Evolutionary conservation across 495 filamentous ascomycete genomes (phyloP).

Genomic region (Talaromyces ruber): DNA sequence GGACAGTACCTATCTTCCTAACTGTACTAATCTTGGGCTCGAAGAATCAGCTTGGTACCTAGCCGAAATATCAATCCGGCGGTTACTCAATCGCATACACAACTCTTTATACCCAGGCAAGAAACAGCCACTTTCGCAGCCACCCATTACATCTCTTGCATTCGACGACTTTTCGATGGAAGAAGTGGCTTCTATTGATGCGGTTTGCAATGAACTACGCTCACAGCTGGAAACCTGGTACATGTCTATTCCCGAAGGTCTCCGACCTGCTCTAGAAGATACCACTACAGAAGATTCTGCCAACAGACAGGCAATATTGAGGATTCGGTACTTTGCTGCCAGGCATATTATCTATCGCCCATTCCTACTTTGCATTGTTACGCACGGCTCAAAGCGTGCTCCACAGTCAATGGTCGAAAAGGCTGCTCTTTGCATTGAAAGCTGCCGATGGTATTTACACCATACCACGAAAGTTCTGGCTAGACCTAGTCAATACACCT

Average conservation of each 20-base stretch:
- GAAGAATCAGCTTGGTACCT: constrained; percentile 24
- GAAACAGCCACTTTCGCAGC: constrained; percentile 13
- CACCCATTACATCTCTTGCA: constrained; percentile 5
- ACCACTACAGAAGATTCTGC: constrained; percentile 11
- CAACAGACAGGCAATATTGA: constrained; percentile 20
- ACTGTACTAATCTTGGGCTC: constrained; percentile 22
- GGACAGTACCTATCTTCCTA: constrained; percentile 21
- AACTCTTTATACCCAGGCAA: constrained; percentile 24
- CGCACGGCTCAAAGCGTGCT: constrained; percentile 14
- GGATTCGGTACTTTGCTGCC: constrained; percentile 26
- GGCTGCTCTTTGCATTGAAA: constrained; percentile 6
- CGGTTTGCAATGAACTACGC: constrained; percentile 19
- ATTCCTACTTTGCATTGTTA: constrained; percentile 20
- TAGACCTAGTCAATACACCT: constrained; percentile 5
- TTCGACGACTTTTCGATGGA: constrained; percentile 19
- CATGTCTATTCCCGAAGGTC: constrained; percentile 23
- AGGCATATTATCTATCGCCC: constrained; percentile 26
- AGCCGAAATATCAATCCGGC: constrained; percentile 26
- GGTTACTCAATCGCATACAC: constrained; percentile 27
- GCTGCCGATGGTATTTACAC: constrained; percentile 4
- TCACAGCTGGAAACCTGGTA: constrained; percentile 28
- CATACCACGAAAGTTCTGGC: not conserved
- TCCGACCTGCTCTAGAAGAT: constrained; percentile 19
- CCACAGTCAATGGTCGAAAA: constrained; percentile 9
- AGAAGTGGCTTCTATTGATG: constrained; percentile 18